Percentiles rank a stretch among this genome's conserved stretches.
Evolutionary conservation across 2,329 filamentous ascomycete species (phyloP).

Genomic region (Davidsoniella neocaledoniae): DNA sequence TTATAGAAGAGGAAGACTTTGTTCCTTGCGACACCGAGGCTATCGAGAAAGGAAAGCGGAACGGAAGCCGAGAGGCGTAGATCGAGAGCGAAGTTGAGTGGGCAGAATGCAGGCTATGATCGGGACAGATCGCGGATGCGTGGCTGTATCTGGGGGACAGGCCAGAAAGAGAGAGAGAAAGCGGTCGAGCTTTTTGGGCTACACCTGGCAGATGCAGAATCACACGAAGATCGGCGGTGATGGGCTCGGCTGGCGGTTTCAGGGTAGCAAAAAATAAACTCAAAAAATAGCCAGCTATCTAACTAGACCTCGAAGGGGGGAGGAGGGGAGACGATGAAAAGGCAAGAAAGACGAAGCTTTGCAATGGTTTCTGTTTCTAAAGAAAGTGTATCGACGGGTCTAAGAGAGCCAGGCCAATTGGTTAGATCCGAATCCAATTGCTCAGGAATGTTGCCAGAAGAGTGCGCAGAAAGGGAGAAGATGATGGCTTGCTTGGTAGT

Average conservation of each 20-base stretch:
- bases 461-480: conserved; percentile 1
- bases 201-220: no score
- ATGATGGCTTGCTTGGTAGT: neutral
- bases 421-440: neutral
- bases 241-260: no score
- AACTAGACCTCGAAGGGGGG: neutral
- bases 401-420: neutral
- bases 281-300: neutral
- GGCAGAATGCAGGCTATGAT: no score
- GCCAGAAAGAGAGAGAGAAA: no score
- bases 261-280: no score
- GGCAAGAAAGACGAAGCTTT: neutral
- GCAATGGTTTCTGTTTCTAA: no score
- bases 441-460: neutral
- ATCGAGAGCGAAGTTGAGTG: neutral
- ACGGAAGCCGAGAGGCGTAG: neutral
- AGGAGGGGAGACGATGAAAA: neutral
- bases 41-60: neutral
- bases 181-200: no score
- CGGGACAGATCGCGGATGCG: no score
- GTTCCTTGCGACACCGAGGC: no score
- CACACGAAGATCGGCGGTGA: no score
- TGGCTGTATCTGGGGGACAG: no score
- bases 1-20: neutral
- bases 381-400: neutral